These are phyloP conservation scores for Gyrodon lividus DNA, from an alignment of 768 basidiomycete species.

Conservation along the genomic window DNA sequence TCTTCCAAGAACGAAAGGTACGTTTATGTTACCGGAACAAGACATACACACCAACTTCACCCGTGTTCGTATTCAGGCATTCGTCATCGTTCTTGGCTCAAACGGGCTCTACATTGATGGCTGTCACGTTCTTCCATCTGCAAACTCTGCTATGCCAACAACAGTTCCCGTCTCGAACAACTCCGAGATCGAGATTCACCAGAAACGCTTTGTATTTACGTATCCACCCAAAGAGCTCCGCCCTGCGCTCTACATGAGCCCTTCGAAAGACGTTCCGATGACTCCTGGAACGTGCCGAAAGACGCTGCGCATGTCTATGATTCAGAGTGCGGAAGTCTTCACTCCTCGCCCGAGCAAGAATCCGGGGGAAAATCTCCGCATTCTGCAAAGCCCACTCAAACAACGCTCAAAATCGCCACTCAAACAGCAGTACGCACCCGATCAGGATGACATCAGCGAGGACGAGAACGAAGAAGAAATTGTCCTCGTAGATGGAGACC, in stretches of 20 bases:
- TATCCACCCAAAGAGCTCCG: slow-evolving; percentile 77
- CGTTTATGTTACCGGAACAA: slow-evolving; percentile 5
- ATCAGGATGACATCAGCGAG: slow-evolving; percentile 20
- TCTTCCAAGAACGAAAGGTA: slow-evolving; percentile 63
- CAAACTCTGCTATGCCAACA: slow-evolving; percentile 34
- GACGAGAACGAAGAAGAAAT: slow-evolving; percentile 46
- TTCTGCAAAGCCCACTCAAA: slow-evolving; percentile 49
- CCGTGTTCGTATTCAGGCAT: slow-evolving; percentile 46
- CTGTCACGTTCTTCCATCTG: slow-evolving; percentile 55
- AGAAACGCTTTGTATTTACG: slow-evolving; percentile 67
- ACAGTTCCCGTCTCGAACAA: slow-evolving; percentile 67
- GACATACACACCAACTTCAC: neutral
- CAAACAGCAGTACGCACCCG: slow-evolving; percentile 4
- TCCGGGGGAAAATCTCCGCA: slow-evolving; percentile 60
- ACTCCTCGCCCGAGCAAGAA: slow-evolving; percentile 59
- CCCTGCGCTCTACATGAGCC: slow-evolving; percentile 48
- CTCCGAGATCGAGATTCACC: slow-evolving; percentile 65
- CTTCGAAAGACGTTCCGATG: slow-evolving; percentile 27
- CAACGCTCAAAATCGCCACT: slow-evolving; percentile 13
- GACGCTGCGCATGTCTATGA: slow-evolving; percentile 70
- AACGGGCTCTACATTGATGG: slow-evolving; percentile 62
- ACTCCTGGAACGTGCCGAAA: slow-evolving; percentile 27
- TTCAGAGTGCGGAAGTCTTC: slow-evolving; percentile 71
- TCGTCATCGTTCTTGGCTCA: slow-evolving; percentile 59
- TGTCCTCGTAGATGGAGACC: slow-evolving; percentile 62